Evolutionary conservation across 352 stramenopile species (phyloP).

Genomic region (Globisporangium takayamanum): DNA sequence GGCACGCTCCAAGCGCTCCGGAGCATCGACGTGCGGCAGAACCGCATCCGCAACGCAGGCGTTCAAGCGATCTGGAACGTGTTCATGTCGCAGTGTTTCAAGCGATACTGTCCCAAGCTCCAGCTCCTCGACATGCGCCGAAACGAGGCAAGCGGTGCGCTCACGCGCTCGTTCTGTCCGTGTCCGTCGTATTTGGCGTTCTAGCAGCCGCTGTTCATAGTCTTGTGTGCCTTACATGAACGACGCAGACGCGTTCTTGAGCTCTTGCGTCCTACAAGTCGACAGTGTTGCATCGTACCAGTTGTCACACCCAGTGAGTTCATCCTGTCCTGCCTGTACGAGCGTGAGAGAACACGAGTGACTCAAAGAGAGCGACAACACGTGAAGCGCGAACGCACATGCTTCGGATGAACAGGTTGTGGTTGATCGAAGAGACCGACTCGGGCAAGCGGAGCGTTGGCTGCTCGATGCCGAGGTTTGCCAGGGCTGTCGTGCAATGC

Average conservation of each 20-base stretch:
- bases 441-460: conserved; percentile 56
- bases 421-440: conserved; percentile 48
- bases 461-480: conserved; percentile 59
- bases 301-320: background rate
- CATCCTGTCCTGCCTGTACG: background rate
- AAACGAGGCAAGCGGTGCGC: conserved; percentile 41
- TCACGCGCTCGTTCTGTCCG: conserved; percentile 48
- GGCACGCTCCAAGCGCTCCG: conserved; percentile 36
- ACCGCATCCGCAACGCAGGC: conserved; percentile 55
- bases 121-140: conserved; percentile 57
- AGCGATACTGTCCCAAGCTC: conserved; percentile 48
- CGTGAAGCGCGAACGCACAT: conserved; percentile 26
- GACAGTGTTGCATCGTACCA: background rate
- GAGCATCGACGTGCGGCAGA: conserved; percentile 54
- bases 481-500: conserved; percentile 23
- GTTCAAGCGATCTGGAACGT: conserved; percentile 61
- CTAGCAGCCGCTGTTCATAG: conserved; percentile 10
- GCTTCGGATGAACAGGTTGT: conserved; percentile 59
- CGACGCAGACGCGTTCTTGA: conserved; percentile 58
- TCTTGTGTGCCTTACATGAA: conserved; percentile 35
- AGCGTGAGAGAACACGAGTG: background rate
- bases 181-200: conserved; percentile 50
- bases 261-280: conserved; percentile 42
- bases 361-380: background rate
- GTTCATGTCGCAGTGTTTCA: conserved; percentile 46